phyloP scores from a whole-genome alignment of 2,329 filamentous ascomycete genomes.

The Camillea tinctor region DNA sequence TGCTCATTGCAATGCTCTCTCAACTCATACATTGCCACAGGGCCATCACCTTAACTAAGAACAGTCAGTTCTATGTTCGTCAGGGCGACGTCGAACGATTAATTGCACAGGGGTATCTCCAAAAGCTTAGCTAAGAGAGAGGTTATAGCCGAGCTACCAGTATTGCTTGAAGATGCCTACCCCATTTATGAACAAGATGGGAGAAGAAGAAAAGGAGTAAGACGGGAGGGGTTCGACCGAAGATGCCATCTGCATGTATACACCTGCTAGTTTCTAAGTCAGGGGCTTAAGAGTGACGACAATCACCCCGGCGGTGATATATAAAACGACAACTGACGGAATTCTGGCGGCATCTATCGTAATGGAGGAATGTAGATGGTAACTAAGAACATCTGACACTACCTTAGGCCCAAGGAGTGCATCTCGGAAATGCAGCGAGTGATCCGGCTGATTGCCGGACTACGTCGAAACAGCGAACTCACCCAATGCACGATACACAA shows the following conservation, averaged over 20 bases:
- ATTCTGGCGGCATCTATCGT: conserved; percentile 22
- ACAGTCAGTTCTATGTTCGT: conserved; percentile 96
- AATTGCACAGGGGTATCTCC: conserved; percentile 91
- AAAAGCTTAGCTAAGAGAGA: conserved; percentile 76
- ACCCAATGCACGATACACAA: background rate
- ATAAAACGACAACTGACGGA: conserved; percentile 1
- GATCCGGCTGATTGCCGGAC: background rate
- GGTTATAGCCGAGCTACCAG: no score
- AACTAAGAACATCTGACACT: background rate
- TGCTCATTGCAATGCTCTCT: background rate
- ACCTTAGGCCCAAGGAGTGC: background rate
- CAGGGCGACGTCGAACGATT: conserved; percentile 93
- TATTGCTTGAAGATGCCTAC: background rate
- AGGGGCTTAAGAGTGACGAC: background rate
- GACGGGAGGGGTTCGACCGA: background rate
- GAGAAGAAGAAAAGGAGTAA: background rate
- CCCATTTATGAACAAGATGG: background rate
- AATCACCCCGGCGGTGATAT: background rate
- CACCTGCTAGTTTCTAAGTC: background rate
- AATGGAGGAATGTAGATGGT: conserved; percentile 13
- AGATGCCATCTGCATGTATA: background rate
- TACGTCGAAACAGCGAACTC: background rate
- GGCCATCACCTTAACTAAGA: conserved; percentile 93
- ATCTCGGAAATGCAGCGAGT: background rate
- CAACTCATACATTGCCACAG: conserved; percentile 45